phyloP scores from a whole-genome alignment of 257 asterid species.

The Solanum virginianum region DNA sequence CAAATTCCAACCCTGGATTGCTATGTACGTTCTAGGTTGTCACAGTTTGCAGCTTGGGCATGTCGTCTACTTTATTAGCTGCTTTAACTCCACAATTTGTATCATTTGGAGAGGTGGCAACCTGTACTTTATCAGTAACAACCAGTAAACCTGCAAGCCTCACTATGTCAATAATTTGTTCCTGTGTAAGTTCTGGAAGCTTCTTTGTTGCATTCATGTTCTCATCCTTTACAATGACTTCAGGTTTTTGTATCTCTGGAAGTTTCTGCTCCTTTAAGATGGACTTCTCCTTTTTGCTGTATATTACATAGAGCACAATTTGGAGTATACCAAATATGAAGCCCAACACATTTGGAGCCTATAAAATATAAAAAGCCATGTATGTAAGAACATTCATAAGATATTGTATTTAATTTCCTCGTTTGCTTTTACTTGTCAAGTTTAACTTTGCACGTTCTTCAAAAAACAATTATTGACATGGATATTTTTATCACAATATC shows the following conservation, averaged over 20 bases:
- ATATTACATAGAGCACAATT: conserved; percentile 35
- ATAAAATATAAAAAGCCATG: not conserved
- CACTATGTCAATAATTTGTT: conserved; percentile 33
- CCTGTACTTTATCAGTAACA: conserved; percentile 22
- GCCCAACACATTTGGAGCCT: conserved; percentile 51
- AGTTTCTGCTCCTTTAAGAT: conserved; percentile 1
- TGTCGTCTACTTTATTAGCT: not conserved
- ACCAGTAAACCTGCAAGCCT: conserved; percentile 24
- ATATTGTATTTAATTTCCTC: no score
- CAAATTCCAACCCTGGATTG: not conserved
- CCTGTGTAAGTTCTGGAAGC: conserved; percentile 18
- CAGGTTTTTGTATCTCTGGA: not conserved
- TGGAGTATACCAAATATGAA: conserved; percentile 44
- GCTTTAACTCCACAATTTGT: not conserved
- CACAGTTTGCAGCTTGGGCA: conserved; percentile 2
- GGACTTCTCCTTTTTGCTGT: conserved; percentile 14
- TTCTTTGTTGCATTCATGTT: conserved; percentile 1
- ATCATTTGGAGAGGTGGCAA: conserved; percentile 4
- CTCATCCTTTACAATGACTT: not conserved
- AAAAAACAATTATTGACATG: no score
- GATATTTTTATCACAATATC: no score
- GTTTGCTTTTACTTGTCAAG: no score
- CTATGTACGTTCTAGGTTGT: not conserved
- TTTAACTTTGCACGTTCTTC: no score
- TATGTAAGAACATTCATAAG: not conserved